Base-by-base conservation (phyloP, 805 yeast genomes). In the Yarrowia yakushimensis region DNA sequence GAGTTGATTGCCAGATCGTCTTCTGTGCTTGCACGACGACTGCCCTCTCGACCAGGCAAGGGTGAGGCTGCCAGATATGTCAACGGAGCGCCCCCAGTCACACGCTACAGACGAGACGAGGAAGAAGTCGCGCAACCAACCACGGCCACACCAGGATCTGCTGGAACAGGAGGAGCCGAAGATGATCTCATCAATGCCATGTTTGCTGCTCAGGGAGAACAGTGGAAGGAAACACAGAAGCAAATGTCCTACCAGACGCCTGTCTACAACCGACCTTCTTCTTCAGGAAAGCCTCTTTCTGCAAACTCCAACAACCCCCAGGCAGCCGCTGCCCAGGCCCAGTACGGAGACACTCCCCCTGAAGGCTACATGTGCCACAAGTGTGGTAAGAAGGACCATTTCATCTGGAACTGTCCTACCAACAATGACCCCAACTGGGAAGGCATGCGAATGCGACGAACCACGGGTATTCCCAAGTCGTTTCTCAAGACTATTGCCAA, bases 381-480 rank as follows among this genome's bases (percentile, higher is more conserved):
- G 71, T 94, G 99, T 77, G 98, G 98, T 55, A 90, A 88, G 28
- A 89, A 90, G 73, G 94, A 90, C 63, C 99, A 94, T 73, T 93
- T 96, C 91, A 93, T 94, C 64, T 88, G 88, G 71, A 90, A 91
- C 69, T 94, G 99, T 78, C 99, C 99, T 0, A 90, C 96, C 3
- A 87, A 89, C 70, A 85, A 83, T 45, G 98, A 93, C 74, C 97
- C 97, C 1, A 88, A 85, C 68, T 91, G 91, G 81, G 98, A 93
- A 71, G 96, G 96, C 18, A 90, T 89, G 70, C 81, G 96, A 65
- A 87, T 94, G 54, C 87, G 89, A 69, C 82, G 96, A 68, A 92
- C 97, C 0, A 94, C 98, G 0, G 99, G 99, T 85, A 94, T 94
- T 70, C 99, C 99, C 1, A 88, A 87, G 74, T 87, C 96, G 33